Percentiles rank a stretch among this genome's conserved stretches.
Evolutionary conservation across 495 filamentous ascomycete species (phyloP).

Genomic region (Darksidea phi): DNA sequence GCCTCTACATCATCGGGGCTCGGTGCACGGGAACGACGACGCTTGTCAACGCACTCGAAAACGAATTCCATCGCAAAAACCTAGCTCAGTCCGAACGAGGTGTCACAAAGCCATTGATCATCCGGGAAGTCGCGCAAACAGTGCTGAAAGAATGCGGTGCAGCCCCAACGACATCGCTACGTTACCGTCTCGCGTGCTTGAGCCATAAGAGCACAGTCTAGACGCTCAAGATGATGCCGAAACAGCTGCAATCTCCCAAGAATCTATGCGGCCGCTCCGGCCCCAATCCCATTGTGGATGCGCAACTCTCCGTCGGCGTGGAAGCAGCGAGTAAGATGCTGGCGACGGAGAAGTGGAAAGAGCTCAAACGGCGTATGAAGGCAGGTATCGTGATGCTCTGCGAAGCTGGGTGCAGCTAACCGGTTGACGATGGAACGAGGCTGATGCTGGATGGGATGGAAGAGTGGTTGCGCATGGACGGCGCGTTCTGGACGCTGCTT

Average conservation of each 20-base stretch:
- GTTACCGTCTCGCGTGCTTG: conserved; percentile 39
- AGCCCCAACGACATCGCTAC: conserved; percentile 45
- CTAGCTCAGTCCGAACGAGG: not conserved
- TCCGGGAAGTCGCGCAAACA: conserved; percentile 51
- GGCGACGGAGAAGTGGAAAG: conserved; percentile 40
- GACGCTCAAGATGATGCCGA: conserved; percentile 49
- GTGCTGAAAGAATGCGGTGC: conserved; percentile 47
- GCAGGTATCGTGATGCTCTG: conserved; percentile 48
- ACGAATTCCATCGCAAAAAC: conserved; percentile 33
- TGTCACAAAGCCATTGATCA: conserved; percentile 18
- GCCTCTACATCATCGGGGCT: conserved; percentile 52
- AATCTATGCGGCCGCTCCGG: conserved; percentile 53
- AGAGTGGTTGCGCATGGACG: conserved; percentile 47
- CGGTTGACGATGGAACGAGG: conserved; percentile 52
- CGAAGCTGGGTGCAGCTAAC: conserved; percentile 46
- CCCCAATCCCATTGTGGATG: conserved; percentile 52
- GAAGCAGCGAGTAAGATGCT: conserved; percentile 39
- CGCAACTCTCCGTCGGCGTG: conserved; percentile 43
- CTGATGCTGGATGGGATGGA: conserved; percentile 48
- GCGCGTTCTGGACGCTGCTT: conserved; percentile 34
- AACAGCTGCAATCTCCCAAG: conserved; percentile 7
- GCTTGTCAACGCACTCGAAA: conserved; percentile 44
- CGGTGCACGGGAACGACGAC: conserved; percentile 56
- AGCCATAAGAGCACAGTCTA: conserved; percentile 50
- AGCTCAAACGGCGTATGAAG: conserved; percentile 44